These are phyloP conservation scores for Prunus kanzakura DNA, from an alignment of 306 rosid species.

Conservation along the genomic window DNA sequence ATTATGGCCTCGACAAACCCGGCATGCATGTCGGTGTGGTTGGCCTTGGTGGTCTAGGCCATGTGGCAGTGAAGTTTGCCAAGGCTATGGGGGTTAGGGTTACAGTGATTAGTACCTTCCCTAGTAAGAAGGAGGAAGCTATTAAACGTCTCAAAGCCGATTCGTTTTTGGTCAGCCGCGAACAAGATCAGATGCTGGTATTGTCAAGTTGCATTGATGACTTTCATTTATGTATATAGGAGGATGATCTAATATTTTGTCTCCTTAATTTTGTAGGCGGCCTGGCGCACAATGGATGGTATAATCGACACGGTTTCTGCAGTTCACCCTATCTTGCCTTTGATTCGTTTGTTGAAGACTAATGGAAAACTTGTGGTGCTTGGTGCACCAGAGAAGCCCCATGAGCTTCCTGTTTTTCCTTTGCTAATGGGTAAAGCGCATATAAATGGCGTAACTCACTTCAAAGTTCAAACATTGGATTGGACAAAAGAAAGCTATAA, in stretches of 20 bases:
- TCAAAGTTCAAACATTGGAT: no score
- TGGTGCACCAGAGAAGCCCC: constrained; percentile 23
- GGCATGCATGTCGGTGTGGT: not conserved
- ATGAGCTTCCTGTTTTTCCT: constrained; percentile 27
- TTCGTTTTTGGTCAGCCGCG: constrained; percentile 7
- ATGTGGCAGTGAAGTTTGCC: no score
- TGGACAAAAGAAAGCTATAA: not conserved
- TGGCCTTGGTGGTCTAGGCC: no score
- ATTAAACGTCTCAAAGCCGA: not conserved
- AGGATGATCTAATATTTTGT: not conserved
- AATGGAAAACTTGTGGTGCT: constrained; percentile 35
- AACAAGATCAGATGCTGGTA: constrained; percentile 17
- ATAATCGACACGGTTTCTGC: constrained; percentile 38
- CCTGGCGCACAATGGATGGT: constrained; percentile 32
- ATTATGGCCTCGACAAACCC: not conserved
- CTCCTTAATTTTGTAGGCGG: constrained; percentile 21
- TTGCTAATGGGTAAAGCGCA: constrained; percentile 27
- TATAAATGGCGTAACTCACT: no score
- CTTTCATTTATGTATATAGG: no score
- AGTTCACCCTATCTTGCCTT: constrained; percentile 15
- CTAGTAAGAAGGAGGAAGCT: not conserved
- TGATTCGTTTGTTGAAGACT: constrained; percentile 9
- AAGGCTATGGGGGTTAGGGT: no score
- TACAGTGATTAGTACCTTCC: no score
- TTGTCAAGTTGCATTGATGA: no score